Conservation (phyloP, 164 flowering plant genomes). For the Nymphaea thermarum region DNA sequence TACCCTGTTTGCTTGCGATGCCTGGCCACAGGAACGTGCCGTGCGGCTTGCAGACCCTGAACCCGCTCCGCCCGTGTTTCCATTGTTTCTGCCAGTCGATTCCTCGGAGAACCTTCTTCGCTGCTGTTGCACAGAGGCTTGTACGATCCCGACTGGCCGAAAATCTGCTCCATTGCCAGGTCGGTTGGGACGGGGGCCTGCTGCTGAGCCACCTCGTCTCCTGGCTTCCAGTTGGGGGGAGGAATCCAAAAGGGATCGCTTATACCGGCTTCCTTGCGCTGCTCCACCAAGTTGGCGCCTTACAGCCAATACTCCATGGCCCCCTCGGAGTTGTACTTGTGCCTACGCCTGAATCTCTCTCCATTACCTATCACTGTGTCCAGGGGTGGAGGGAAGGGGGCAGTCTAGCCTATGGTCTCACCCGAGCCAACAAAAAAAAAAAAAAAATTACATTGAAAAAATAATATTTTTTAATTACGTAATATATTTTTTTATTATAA, state of each 20-base stretch:
- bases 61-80: constrained; percentile 39
- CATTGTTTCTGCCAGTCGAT: constrained; percentile 13
- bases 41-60: constrained; percentile 64
- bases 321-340: constrained; percentile 82
- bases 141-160: background rate
- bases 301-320: constrained; percentile 97
- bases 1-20: constrained; percentile 12
- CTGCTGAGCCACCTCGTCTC: constrained; percentile 44
- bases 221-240: constrained; percentile 80
- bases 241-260: constrained; percentile 82
- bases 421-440: no score
- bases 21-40: constrained; percentile 60
- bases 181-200: constrained; percentile 11
- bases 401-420: no score
- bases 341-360: constrained; percentile 66
- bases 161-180: constrained; percentile 22
- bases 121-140: background rate
- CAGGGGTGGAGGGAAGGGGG: no score
- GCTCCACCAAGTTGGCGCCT: constrained; percentile 43
- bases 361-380: constrained; percentile 60
- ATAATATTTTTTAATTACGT: no score
- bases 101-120: background rate
- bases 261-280: constrained; percentile 70
- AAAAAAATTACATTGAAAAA: no score
- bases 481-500: no score